Percentiles rank a stretch among this genome's conserved stretches.
These are phyloP conservation scores for Globisporangium barbulae DNA, from an alignment of 352 stramenopile genomes.

Conservation along the genomic window DNA sequence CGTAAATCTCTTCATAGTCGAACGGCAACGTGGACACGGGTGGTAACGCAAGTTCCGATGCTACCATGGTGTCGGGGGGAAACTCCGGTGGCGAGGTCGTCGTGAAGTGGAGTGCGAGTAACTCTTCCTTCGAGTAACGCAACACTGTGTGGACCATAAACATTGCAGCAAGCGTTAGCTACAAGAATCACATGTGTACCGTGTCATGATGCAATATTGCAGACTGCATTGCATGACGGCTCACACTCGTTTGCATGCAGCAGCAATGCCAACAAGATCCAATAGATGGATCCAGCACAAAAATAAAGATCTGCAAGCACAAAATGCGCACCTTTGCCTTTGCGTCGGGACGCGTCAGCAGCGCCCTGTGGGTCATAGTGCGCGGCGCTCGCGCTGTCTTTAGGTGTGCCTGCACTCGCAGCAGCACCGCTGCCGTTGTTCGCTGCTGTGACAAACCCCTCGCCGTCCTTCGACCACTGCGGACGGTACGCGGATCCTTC, in stretches of 20 bases:
- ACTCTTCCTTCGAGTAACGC: conserved; percentile 78
- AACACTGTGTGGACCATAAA: conserved; percentile 33
- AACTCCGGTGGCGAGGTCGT: conserved; percentile 49
- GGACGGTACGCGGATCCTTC: conserved; percentile 69
- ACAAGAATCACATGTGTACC: neutral
- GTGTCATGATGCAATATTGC: neutral
- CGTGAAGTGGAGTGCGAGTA: conserved; percentile 67
- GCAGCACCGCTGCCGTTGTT: conserved; percentile 1
- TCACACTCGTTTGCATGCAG: neutral
- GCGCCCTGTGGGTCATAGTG: conserved; percentile 20
- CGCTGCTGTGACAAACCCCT: conserved; percentile 70
- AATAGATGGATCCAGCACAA: neutral
- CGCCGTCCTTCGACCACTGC: conserved; percentile 85
- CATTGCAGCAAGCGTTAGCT: neutral
- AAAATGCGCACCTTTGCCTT: conserved; percentile 58
- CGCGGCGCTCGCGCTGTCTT: conserved; percentile 22
- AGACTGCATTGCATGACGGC: neutral
- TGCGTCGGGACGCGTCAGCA: conserved; percentile 37
- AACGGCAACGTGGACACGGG: conserved; percentile 76
- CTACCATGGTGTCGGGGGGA: conserved; percentile 59
- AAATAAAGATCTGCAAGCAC: conserved; percentile 7
- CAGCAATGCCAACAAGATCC: neutral
- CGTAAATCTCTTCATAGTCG: conserved; percentile 87
- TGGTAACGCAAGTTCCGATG: conserved; percentile 59
- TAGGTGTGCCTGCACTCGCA: conserved; percentile 8